Evolutionary conservation across 2,329 filamentous ascomycete genomes (phyloP), one percentile per base, ranked within the genome.

Genomic region (Phialophora verrucosa): DNA sequence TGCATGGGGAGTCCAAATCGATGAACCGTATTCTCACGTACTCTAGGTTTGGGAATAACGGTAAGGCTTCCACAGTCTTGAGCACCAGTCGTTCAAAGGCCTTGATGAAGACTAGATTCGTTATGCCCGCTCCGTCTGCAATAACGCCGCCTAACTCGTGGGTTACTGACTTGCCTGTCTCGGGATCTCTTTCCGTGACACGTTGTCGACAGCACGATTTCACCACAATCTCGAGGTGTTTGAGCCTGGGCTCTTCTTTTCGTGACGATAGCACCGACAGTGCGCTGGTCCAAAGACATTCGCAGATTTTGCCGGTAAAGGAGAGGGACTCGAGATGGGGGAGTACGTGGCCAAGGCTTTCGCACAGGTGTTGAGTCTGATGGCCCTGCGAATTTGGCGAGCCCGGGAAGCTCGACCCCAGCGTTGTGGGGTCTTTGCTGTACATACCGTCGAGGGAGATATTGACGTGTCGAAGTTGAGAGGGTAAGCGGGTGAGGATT

Each of bases 381-480:
- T 44, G 11, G 23, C 20, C 49, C 3, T 66, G 66, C 10, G 11
- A 12, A 11, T 14, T 31, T 8, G 47, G 17, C 20, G 58, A 32
- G 14, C 61, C 63, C 7, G 64, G 64, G 20, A 62, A 64, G 82
- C 23, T 82, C 80, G 23, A 88, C 84, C 55, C 72, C 62, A 67
- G 63, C 6, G 58, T 75, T 70, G 63, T 72, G 64, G 65, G 74
- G 72, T 91, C 88, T 64, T 90, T 85, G 49, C 85, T 84, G 73
- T 90, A 91, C 74, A 92, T 90, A 47, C 87, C 88, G 77, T 92
- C 90, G 12, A 93, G 81, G 71, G 86, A 90, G 60, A 93, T 81
- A 70, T 87, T 88, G 17, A 92, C 79, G 63, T 87, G 86, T 4
- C 84, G 86, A 59, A 92, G 81, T 49, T 83, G 83, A 14, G 76